These are phyloP conservation scores for Kalanchoe fedtschenkoi DNA, from an alignment of 164 flowering plant genomes.

Conservation along the genomic window DNA sequence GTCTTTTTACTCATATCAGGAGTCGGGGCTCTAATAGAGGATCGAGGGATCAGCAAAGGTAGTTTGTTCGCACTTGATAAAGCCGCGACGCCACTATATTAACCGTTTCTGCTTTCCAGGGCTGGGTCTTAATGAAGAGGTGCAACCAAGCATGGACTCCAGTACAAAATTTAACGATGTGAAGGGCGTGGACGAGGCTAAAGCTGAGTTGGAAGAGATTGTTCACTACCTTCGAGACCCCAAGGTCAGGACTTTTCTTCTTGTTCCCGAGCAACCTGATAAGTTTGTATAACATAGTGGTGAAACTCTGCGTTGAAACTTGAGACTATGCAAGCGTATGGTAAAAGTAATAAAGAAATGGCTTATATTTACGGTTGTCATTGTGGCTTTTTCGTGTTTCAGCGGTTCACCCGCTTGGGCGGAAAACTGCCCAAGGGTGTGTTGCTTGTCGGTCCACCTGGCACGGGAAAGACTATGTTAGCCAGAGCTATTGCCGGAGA, in stretches of 20 bases:
- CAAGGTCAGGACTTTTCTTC: conserved; percentile 26
- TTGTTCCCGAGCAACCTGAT: neutral
- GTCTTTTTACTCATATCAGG: conserved; percentile 79
- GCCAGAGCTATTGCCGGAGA: conserved; percentile 99
- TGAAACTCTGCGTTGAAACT: neutral
- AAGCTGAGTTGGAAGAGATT: conserved; percentile 94
- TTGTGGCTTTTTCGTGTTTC: conserved; percentile 16
- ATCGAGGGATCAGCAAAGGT: conserved; percentile 88
- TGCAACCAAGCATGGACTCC: conserved; percentile 87
- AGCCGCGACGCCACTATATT: neutral
- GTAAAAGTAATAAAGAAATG: neutral
- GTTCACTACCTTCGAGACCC: conserved; percentile 96
- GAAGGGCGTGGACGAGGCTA: conserved; percentile 99
- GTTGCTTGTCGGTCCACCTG: conserved; percentile 95
- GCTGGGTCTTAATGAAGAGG: conserved; percentile 86
- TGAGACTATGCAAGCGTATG: neutral
- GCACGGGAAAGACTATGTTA: conserved; percentile 95
- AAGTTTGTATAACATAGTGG: neutral
- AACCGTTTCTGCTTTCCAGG: conserved; percentile 26
- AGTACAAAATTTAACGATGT: conserved; percentile 89
- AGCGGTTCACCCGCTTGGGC: conserved; percentile 94
- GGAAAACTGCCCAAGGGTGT: conserved; percentile 99
- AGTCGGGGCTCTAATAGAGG: conserved; percentile 78
- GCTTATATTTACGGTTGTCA: neutral
- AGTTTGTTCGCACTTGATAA: neutral